These are phyloP conservation scores for Solanum bukasovii DNA, from an alignment of 257 asterid genomes.

Conservation along the genomic window DNA sequence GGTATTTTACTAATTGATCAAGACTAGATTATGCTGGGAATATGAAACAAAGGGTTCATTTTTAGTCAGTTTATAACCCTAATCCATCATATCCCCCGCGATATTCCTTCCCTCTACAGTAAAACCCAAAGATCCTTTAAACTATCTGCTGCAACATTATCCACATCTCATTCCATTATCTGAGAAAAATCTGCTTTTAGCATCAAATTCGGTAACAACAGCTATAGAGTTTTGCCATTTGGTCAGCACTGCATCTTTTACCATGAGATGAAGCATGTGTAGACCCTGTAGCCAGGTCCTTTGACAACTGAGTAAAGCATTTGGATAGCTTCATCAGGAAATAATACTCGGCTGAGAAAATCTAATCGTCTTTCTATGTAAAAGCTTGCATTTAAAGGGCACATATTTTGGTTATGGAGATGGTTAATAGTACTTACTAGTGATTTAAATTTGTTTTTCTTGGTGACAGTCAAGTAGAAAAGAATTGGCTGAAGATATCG, in stretches of 20 bases:
- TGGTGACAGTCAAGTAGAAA: slow-evolving; percentile 76
- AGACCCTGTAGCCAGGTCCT: neutral
- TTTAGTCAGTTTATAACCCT: neutral
- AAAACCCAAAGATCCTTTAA: neutral
- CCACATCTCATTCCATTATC: neutral
- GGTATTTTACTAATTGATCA: neutral
- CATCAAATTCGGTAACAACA: neutral
- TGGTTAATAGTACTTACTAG: neutral
- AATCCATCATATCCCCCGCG: neutral
- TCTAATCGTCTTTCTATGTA: neutral
- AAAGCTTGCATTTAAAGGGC: neutral
- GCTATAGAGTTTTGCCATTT: neutral
- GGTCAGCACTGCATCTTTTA: neutral
- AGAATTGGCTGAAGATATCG: slow-evolving; percentile 74
- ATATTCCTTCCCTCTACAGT: neutral
- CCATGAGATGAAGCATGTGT: neutral
- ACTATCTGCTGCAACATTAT: neutral
- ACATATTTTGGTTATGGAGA: neutral
- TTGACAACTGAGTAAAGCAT: neutral
- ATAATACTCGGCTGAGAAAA: neutral
- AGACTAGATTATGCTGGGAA: neutral
- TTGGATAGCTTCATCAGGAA: neutral
- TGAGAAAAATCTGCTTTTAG: neutral
- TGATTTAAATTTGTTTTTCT: neutral
- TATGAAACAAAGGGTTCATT: neutral